phyloP scores from a whole-genome alignment of 805 yeast genomes.

The Barnettozyma pratensis region DNA sequence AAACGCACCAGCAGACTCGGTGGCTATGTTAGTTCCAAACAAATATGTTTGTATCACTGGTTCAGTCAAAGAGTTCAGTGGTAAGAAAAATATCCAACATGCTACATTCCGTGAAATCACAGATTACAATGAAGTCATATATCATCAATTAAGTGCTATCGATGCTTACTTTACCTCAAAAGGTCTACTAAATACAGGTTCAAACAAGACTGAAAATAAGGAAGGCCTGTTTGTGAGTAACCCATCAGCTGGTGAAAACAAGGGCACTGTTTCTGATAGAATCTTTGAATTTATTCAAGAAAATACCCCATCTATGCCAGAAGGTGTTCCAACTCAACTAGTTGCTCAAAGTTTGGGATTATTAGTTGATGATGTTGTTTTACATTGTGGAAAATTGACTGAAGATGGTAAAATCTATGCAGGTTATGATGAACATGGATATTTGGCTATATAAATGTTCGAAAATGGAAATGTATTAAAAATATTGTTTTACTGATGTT shows the following conservation, averaged over 20 bases:
- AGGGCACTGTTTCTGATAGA: constrained; percentile 33
- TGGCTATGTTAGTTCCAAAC: constrained; percentile 35
- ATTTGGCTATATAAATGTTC: constrained; percentile 40
- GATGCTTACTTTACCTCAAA: constrained; percentile 50
- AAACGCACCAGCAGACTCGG: constrained; percentile 29
- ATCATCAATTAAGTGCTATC: constrained; percentile 64
- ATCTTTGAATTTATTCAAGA: constrained; percentile 45
- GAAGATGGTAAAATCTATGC: constrained; percentile 67
- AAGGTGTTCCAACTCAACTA: constrained; percentile 68
- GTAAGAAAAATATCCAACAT: constrained; percentile 59
- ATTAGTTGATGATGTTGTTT: constrained; percentile 42
- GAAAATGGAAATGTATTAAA: too few relatives aligned
- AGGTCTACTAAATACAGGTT: constrained; percentile 31
- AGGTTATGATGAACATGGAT: constrained; percentile 64
- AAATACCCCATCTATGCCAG: constrained; percentile 54
- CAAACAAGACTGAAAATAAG: constrained; percentile 4
- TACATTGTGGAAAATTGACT: constrained; percentile 47
- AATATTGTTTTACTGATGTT: too few relatives aligned
- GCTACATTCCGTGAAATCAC: constrained; percentile 51
- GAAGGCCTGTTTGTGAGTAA: constrained; percentile 41
- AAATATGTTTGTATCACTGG: constrained; percentile 59
- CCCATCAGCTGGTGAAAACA: constrained; percentile 27
- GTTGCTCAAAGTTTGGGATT: constrained; percentile 54
- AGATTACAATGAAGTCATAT: constrained; percentile 63
- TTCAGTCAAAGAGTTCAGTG: constrained; percentile 53